Percentiles rank a stretch among this genome's conserved stretches.
Conservation (phyloP, 495 filamentous ascomycete genomes). For the Aspergillus ellipticus region DNA sequence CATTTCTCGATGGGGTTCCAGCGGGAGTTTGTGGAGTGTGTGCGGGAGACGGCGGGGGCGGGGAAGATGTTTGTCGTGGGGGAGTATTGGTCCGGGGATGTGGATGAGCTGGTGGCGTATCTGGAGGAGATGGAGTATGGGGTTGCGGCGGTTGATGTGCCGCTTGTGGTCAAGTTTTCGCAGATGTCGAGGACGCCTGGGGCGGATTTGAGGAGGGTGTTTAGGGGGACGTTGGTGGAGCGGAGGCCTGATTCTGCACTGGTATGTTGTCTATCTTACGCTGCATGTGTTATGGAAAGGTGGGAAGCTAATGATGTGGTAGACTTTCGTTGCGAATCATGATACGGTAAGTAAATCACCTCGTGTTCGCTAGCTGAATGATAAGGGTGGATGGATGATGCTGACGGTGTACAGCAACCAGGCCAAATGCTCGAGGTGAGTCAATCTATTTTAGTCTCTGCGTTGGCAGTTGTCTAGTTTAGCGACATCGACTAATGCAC, state of each 20-base stretch:
- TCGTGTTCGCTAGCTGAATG: neutral
- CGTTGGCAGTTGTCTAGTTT: too few relatives aligned
- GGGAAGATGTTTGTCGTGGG: conserved; percentile 62
- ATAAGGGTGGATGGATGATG: too few relatives aligned
- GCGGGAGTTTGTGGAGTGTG: conserved; percentile 50
- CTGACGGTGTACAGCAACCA: conserved; percentile 46
- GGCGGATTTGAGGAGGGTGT: conserved; percentile 58
- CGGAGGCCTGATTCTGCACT: conserved; percentile 57
- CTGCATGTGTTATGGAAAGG: neutral
- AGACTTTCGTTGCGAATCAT: conserved; percentile 43
- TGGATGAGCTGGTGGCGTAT: conserved; percentile 50
- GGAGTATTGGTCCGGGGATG: conserved; percentile 67
- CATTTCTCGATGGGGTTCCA: conserved; percentile 65
- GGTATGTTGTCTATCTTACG: too few relatives aligned
- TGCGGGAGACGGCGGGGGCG: conserved; percentile 45
- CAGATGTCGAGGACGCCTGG: conserved; percentile 43
- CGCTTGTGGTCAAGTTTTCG: conserved; percentile 62
- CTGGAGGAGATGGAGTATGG: conserved; percentile 55
- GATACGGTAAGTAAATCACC: conserved; percentile 35
- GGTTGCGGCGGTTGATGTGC: conserved; percentile 64
- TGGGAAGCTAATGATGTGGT: neutral
- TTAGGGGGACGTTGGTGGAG: conserved; percentile 56
- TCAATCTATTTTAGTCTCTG: too few relatives aligned
- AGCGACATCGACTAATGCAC: neutral
- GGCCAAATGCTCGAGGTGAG: conserved; percentile 53